A percentile compares a stretch with the other conserved stretches of the same genome.
Evolutionary conservation across 2,329 filamentous ascomycete genomes (phyloP).

Genomic region (Aspergillus alliaceus): DNA sequence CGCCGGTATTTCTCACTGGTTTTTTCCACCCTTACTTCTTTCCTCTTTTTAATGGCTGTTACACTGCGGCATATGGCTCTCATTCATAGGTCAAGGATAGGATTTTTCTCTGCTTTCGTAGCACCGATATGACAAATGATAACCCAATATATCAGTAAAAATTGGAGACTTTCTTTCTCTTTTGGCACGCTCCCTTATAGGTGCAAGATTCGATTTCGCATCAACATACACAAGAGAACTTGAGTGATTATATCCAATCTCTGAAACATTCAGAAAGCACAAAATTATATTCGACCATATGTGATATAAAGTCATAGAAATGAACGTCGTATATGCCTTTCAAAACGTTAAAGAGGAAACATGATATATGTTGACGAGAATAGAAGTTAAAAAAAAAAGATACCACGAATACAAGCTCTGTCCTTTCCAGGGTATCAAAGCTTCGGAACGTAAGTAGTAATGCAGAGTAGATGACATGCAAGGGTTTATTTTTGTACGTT

Average conservation of each 20-base stretch:
- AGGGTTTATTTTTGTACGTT: background rate
- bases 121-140: conserved; percentile 32
- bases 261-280: background rate
- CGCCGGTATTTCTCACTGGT: conserved; percentile 7
- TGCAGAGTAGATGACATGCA: background rate
- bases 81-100: background rate
- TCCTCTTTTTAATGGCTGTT: background rate
- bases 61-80: background rate
- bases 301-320: background rate
- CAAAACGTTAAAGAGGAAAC: background rate
- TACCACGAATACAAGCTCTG: background rate
- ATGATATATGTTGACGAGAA: background rate
- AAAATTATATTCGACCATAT: background rate
- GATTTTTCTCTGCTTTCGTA: conserved; percentile 10
- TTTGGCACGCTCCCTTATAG: background rate
- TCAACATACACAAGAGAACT: background rate
- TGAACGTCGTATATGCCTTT: background rate
- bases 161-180: background rate
- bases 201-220: too few species aligned
- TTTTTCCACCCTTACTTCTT: conserved; percentile 2
- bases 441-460: background rate
- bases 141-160: conserved; percentile 18
- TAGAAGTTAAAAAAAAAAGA: background rate
- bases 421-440: conserved; percentile 6
- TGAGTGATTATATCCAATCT: background rate